Conservation (phyloP, 352 stramenopile species). For the Globisporangium emineosum region DNA sequence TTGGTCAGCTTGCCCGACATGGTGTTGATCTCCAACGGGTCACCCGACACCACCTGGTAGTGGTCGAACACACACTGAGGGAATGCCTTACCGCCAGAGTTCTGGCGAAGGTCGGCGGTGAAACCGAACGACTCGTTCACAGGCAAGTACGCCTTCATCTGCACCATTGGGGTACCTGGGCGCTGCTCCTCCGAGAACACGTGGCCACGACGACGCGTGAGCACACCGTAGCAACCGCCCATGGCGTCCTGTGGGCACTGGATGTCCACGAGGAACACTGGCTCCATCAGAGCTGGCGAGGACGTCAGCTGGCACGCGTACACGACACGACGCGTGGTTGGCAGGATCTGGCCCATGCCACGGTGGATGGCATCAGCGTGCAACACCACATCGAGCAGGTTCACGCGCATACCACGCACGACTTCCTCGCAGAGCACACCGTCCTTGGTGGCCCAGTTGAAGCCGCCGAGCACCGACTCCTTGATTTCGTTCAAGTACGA, state of each 20-base stretch:
- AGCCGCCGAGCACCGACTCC: constrained; percentile 98
- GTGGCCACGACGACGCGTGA: constrained; percentile 97
- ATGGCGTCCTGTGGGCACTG: constrained; percentile 97
- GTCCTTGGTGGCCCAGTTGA: constrained; percentile 98
- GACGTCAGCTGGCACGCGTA: constrained; percentile 97
- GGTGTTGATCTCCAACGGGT: constrained; percentile 89
- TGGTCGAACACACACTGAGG: constrained; percentile 99
- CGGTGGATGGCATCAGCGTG: constrained; percentile 99
- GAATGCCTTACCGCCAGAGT: constrained; percentile 99
- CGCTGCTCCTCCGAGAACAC: constrained; percentile 99
- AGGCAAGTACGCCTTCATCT: constrained; percentile 98
- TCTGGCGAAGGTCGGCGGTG: constrained; percentile 96
- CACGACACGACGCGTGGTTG: constrained; percentile 97
- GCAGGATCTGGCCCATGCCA: constrained; percentile 99
- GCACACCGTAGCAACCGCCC: constrained; percentile 98
- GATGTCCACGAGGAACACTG: constrained; percentile 99
- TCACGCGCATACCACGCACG: constrained; percentile 96
- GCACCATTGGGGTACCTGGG: constrained; percentile 98
- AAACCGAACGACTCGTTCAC: constrained; percentile 99
- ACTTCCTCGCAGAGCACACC: constrained; percentile 98
- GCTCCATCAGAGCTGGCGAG: constrained; percentile 96
- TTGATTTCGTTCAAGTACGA: constrained; percentile 99
- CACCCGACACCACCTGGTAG: constrained; percentile 95
- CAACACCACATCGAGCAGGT: constrained; percentile 99
- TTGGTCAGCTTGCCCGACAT: constrained; percentile 96